Evolutionary conservation across 768 basidiomycete species (phyloP).

Genomic region (Rhodotorula toruloides): DNA sequence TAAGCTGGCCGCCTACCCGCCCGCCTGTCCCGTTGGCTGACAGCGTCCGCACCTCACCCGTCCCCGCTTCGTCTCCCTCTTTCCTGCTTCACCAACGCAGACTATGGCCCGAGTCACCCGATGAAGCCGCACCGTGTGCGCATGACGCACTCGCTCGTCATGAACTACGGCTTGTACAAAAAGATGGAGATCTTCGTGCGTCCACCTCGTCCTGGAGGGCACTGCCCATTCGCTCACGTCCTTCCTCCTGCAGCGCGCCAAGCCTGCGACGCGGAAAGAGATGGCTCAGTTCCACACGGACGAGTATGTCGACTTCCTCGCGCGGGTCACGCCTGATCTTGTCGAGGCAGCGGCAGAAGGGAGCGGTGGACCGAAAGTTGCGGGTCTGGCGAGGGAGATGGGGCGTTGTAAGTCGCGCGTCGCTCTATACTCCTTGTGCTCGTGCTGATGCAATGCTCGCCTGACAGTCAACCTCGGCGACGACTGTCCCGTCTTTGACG

Average conservation of each 20-base stretch:
- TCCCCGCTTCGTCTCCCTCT: neutral
- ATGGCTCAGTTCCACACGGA: slow-evolving; percentile 87
- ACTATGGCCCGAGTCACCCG: slow-evolving; percentile 29
- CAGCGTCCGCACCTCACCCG: neutral
- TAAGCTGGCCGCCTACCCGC: slow-evolving; percentile 65
- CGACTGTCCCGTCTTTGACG: slow-evolving; percentile 98
- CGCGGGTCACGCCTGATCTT: slow-evolving; percentile 75
- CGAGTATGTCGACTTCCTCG: slow-evolving; percentile 50
- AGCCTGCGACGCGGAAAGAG: slow-evolving; percentile 97
- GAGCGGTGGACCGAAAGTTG: slow-evolving; percentile 22
- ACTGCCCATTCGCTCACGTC: neutral
- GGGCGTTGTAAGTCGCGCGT: slow-evolving; percentile 25
- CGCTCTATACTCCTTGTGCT: too few species aligned
- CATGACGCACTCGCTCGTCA: slow-evolving; percentile 98
- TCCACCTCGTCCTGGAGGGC: slow-evolving; percentile 24
- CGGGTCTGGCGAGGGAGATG: slow-evolving; percentile 36
- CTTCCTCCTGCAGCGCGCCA: slow-evolving; percentile 66
- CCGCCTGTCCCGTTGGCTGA: slow-evolving; percentile 44
- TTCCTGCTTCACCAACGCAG: neutral
- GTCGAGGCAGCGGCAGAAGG: slow-evolving; percentile 34
- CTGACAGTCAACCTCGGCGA: slow-evolving; percentile 88
- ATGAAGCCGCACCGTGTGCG: slow-evolving; percentile 79
- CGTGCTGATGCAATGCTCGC: neutral
- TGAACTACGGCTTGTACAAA: slow-evolving; percentile 99
- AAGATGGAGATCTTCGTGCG: slow-evolving; percentile 99